Evolutionary conservation across 176 grass and related monocot species (phyloP).

Genomic region (Raddia guianensis): DNA sequence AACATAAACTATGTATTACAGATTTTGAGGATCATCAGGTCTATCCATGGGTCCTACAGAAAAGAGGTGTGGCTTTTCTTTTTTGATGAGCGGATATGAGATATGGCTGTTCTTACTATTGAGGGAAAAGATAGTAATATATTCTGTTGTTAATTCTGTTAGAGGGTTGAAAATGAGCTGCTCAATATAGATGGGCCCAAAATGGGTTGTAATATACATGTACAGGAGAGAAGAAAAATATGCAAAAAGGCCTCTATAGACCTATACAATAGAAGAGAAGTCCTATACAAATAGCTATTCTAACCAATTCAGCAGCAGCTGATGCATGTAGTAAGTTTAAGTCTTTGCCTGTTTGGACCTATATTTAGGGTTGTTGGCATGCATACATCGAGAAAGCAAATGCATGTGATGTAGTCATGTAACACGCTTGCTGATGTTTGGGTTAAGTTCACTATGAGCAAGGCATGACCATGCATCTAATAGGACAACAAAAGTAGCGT

Average conservation of each 20-base stretch:
- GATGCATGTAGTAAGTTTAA: not conserved
- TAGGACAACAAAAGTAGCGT: not conserved
- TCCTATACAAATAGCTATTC: no score
- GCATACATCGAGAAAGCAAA: slow-evolving; percentile 1
- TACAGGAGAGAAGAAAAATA: no score
- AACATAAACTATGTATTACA: slow-evolving; percentile 15
- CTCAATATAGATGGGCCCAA: no score
- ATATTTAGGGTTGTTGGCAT: slow-evolving; percentile 10
- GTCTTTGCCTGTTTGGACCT: not conserved
- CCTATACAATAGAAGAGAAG: no score
- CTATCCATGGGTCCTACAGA: slow-evolving; percentile 4
- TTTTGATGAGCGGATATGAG: not conserved
- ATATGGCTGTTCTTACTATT: not conserved
- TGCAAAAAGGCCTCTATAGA: no score
- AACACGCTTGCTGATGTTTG: not conserved
- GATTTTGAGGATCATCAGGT: slow-evolving; percentile 13
- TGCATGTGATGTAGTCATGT: not conserved
- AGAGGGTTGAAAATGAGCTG: no score
- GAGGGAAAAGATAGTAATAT: not conserved
- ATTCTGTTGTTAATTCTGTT: not conserved
- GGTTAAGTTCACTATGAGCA: not conserved
- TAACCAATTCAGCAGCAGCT: not conserved
- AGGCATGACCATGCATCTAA: not conserved
- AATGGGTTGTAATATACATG: no score
- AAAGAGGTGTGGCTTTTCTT: not conserved